Evolutionary conservation across 129 eudicot species (phyloP).

Genomic region (Centaurea solstitialis): DNA sequence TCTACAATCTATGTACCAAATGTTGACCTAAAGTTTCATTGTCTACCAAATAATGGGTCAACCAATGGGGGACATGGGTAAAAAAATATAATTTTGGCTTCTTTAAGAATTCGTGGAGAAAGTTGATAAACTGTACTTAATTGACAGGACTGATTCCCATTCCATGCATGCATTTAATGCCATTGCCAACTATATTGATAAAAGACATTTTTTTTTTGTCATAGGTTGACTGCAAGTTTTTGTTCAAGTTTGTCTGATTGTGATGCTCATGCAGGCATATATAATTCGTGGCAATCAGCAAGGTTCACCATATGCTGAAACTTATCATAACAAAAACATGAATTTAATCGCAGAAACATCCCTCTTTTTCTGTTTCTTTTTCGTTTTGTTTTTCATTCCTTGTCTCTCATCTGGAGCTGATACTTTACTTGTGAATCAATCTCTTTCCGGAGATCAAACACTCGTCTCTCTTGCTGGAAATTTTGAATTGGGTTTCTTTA

Average conservation of each 20-base stretch:
- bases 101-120: too few species aligned
- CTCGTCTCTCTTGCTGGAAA: slow-evolving; percentile 36
- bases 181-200: too few species aligned
- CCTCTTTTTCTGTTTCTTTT: too few species aligned
- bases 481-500: slow-evolving; percentile 51
- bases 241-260: not conserved
- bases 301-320: not conserved
- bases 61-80: too few species aligned
- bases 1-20: too few species aligned
- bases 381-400: slow-evolving; percentile 12
- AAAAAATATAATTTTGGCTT: too few species aligned
- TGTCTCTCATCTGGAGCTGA: slow-evolving; percentile 35
- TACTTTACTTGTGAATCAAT: slow-evolving; percentile 32
- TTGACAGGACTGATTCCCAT: too few species aligned
- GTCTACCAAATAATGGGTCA: too few species aligned
- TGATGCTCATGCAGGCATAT: not conserved
- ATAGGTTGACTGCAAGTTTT: not conserved
- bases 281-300: not conserved
- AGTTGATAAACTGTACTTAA: too few species aligned
- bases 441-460: slow-evolving; percentile 46
- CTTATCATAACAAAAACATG: slow-evolving; percentile 1
- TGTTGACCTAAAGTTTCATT: too few species aligned
- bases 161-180: too few species aligned
- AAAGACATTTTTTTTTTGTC: not conserved
- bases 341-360: not conserved